These are phyloP conservation scores for Phytophthora nicotianae DNA, from an alignment of 352 stramenopile species.

Conservation along the genomic window DNA sequence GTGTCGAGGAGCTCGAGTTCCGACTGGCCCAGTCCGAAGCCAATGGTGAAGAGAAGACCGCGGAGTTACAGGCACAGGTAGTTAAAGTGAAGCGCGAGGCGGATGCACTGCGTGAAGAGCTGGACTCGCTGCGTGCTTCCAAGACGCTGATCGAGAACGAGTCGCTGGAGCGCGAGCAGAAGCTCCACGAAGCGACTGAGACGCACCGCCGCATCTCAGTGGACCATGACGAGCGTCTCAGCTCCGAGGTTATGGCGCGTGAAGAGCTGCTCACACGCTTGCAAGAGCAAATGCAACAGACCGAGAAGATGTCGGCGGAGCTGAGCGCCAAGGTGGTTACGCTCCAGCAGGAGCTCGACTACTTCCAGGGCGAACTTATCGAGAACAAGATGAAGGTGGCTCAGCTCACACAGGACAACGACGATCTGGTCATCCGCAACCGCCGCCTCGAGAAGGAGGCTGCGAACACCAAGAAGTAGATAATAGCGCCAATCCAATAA, in stretches of 20 bases:
- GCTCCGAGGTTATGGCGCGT: constrained; percentile 49
- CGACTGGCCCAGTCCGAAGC: constrained; percentile 43
- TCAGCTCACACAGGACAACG: constrained; percentile 72
- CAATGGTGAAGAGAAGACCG: constrained; percentile 43
- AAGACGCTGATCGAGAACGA: constrained; percentile 64
- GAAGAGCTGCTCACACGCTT: constrained; percentile 54
- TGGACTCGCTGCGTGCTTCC: constrained; percentile 48
- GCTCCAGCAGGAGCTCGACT: constrained; percentile 81
- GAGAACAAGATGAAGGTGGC: constrained; percentile 86
- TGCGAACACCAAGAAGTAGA: constrained; percentile 29
- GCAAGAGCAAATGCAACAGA: constrained; percentile 44
- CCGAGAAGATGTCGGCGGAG: constrained; percentile 37
- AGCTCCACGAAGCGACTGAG: constrained; percentile 53
- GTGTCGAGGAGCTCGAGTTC: constrained; percentile 67
- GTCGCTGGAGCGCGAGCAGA: constrained; percentile 44
- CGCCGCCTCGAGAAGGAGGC: constrained; percentile 68
- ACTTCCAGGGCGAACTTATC: constrained; percentile 84
- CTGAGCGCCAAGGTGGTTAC: constrained; percentile 44
- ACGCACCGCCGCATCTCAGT: constrained; percentile 42
- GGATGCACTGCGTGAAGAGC: constrained; percentile 47
- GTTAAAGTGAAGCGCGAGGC: constrained; percentile 58
- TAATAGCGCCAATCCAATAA: constrained; percentile 1
- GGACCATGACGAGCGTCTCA: constrained; percentile 55
- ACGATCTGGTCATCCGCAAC: constrained; percentile 65
- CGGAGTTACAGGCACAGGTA: constrained; percentile 58